Conservation (phyloP, 805 yeast genomes). For the Jamesozyma spencerorum region DNA sequence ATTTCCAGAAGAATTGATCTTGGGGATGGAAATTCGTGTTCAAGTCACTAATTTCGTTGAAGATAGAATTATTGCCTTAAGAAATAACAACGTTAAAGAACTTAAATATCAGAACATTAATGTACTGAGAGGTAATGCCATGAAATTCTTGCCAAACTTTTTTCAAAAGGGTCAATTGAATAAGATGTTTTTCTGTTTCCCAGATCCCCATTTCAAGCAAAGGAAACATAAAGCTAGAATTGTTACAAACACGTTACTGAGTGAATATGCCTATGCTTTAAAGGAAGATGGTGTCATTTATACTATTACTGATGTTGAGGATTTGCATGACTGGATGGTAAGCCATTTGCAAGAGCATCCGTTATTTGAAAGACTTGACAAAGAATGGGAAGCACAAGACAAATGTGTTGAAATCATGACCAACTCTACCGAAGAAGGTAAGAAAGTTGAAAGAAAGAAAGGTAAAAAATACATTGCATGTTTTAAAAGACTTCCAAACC, state of each 20-base stretch:
- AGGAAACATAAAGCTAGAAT: conserved; percentile 96
- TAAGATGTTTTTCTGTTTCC: conserved; percentile 96
- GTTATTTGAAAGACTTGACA: conserved; percentile 66
- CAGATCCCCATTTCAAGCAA: conserved; percentile 98
- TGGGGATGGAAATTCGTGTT: conserved; percentile 96
- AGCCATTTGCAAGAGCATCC: conserved; percentile 87
- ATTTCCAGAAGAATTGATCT: conserved; percentile 62
- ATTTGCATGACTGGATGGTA: conserved; percentile 94
- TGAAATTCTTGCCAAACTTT: conserved; percentile 95
- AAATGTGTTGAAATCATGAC: conserved; percentile 80
- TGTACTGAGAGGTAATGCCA: conserved; percentile 89
- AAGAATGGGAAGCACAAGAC: conserved; percentile 75
- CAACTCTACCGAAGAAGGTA: conserved; percentile 95
- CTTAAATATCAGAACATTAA: conserved; percentile 65
- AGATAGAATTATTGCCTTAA: conserved; percentile 83
- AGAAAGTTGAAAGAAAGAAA: conserved; percentile 83
- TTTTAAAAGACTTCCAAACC: conserved; percentile 61
- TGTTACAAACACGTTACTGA: conserved; percentile 75
- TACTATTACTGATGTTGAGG: conserved; percentile 93
- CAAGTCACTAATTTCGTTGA: conserved; percentile 97
- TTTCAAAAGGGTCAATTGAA: conserved; percentile 72
- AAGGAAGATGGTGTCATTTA: conserved; percentile 81
- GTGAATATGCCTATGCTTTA: conserved; percentile 88
- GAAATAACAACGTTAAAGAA: conserved; percentile 37
- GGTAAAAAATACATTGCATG: conserved; percentile 88